Evolutionary conservation across 352 stramenopile genomes (phyloP).

Genomic region (Phytophthora sp.): DNA sequence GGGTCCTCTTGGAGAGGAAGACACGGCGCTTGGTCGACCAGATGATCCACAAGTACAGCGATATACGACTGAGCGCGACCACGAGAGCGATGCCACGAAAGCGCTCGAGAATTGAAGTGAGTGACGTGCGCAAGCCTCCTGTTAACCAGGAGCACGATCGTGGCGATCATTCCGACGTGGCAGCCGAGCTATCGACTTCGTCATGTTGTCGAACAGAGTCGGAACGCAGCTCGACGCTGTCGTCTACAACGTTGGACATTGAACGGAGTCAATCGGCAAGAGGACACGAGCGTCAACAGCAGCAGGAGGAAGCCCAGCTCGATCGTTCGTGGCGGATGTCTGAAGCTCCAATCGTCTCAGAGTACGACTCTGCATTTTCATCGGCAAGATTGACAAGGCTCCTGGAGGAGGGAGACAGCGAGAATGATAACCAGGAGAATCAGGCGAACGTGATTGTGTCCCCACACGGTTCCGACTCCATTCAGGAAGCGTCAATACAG

Average conservation of each 20-base stretch:
- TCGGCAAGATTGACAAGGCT: constrained; percentile 21
- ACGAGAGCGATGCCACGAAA: constrained; percentile 27
- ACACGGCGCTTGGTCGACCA: constrained; percentile 37
- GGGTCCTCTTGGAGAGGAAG: constrained; percentile 39
- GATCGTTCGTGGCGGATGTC: constrained; percentile 29
- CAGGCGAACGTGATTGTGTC: constrained; percentile 2
- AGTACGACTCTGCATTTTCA: constrained; percentile 28
- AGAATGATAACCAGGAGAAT: constrained; percentile 6
- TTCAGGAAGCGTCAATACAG: constrained; percentile 3
- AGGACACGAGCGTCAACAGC: constrained; percentile 17
- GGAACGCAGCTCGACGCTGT: constrained; percentile 23
- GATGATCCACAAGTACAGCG: constrained; percentile 44
- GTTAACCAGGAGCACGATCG: constrained; percentile 22
- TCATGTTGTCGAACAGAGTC: constrained; percentile 35
- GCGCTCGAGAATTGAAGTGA: constrained; percentile 21
- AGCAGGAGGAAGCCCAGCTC: constrained; percentile 20
- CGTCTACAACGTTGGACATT: constrained; percentile 20
- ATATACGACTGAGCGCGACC: constrained; percentile 33
- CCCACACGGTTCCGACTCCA: background rate
- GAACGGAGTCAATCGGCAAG: constrained; percentile 24
- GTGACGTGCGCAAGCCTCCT: constrained; percentile 19
- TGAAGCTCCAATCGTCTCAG: constrained; percentile 22
- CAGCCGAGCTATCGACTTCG: constrained; percentile 29
- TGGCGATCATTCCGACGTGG: constrained; percentile 13
- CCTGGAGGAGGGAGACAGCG: constrained; percentile 10